Evolutionary conservation across 768 basidiomycete species (phyloP).

Genomic region (Kwoniella sp.): DNA sequence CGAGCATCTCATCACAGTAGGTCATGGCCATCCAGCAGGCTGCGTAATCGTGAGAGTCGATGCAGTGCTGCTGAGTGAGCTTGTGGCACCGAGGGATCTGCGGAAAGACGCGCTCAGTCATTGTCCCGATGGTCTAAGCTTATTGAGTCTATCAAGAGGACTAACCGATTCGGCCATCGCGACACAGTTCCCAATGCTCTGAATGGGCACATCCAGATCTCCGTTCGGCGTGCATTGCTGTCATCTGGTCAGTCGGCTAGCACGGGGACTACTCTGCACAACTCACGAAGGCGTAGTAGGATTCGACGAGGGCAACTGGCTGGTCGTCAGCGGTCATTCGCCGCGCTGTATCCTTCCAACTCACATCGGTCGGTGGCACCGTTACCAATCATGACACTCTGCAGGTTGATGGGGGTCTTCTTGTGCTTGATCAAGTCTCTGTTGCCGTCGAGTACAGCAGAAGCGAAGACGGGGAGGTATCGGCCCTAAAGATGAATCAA

Average conservation of each 20-base stretch:
- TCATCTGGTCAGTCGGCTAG: neutral
- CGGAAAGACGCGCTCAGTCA: neutral
- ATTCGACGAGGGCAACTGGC: slow-evolving; percentile 32
- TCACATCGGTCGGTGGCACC: slow-evolving; percentile 49
- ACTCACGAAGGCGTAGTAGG: slow-evolving; percentile 43
- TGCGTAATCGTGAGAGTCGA: slow-evolving; percentile 64
- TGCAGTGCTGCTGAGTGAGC: slow-evolving; percentile 59
- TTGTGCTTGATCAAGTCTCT: slow-evolving; percentile 55
- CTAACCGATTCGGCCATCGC: slow-evolving; percentile 43
- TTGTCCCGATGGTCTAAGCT: neutral
- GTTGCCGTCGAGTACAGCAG: slow-evolving; percentile 73
- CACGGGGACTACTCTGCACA: neutral
- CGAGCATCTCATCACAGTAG: slow-evolving; percentile 64
- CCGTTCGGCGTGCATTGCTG: slow-evolving; percentile 41
- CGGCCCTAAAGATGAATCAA: slow-evolving; percentile 31
- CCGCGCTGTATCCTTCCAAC: neutral
- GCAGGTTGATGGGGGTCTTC: slow-evolving; percentile 60
- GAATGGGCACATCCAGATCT: slow-evolving; percentile 33
- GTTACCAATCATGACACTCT: slow-evolving; percentile 68
- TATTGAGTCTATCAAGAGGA: no score
- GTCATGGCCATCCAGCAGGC: slow-evolving; percentile 63
- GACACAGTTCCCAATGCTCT: slow-evolving; percentile 39
- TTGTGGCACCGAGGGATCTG: slow-evolving; percentile 65
- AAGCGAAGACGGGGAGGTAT: slow-evolving; percentile 59
- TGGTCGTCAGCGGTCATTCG: neutral